Evolutionary conservation across 805 yeast genomes (phyloP).

Genomic region (Saccharomyces jurei): DNA sequence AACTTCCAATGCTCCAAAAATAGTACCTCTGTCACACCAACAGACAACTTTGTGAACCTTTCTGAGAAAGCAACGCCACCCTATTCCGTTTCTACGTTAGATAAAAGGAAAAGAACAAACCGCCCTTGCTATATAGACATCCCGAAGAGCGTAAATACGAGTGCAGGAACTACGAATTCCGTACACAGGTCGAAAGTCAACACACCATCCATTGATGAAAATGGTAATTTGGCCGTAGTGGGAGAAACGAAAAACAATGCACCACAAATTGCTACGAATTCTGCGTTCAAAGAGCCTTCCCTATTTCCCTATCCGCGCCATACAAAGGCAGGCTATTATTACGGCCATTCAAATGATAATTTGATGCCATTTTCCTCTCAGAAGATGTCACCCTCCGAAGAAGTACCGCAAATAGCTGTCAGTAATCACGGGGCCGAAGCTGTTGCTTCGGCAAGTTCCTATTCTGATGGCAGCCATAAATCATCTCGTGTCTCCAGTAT

Average conservation of each 20-base stretch:
- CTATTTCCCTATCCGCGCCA: not conserved
- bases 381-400: not conserved
- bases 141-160: conserved; percentile 8
- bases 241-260: conserved; percentile 18
- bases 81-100: not conserved
- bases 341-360: not conserved
- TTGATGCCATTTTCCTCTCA: not conserved
- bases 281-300: conserved; percentile 7
- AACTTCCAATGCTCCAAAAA: not conserved
- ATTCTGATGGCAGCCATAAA: conserved; percentile 12
- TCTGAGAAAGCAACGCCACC: conserved; percentile 2
- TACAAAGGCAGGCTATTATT: not conserved
- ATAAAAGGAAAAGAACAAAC: conserved; percentile 6
- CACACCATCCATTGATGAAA: conserved; percentile 34
- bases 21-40: not conserved
- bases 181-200: conserved; percentile 19
- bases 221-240: conserved; percentile 30
- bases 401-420: not conserved
- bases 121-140: conserved; percentile 24
- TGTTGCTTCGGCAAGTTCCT: conserved; percentile 7
- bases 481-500: not conserved
- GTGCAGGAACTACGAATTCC: not conserved
- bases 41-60: not conserved
- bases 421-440: not conserved
- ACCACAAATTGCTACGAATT: conserved; percentile 3